Percentiles rank a stretch among this genome's conserved stretches.
These are phyloP conservation scores for Microdochium paspali DNA, from an alignment of 2,329 filamentous ascomycete genomes.

Conservation along the genomic window DNA sequence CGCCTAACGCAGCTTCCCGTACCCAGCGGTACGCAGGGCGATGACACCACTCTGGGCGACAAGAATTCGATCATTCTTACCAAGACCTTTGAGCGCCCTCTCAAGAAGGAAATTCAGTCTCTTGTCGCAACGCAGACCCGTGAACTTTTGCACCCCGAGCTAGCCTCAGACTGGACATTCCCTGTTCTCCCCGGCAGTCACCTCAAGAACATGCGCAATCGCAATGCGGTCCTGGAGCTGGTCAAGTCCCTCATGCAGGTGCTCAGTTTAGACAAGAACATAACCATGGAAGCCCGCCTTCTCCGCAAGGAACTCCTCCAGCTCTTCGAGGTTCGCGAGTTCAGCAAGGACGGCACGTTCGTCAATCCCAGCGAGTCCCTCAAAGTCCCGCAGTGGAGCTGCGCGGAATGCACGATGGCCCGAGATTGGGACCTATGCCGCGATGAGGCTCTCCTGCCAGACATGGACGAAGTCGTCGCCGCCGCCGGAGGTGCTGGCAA, in stretches of 20 bases:
- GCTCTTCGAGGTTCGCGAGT: conserved; percentile 91
- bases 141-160: conserved; percentile 80
- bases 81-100: conserved; percentile 76
- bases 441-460: conserved; percentile 69
- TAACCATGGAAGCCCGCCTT: conserved; percentile 77
- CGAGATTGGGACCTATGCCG: conserved; percentile 88
- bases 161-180: conserved; percentile 80
- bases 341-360: conserved; percentile 80
- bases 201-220: conserved; percentile 32
- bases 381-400: conserved; percentile 66
- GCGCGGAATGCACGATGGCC: conserved; percentile 81
- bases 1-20: conserved; percentile 49
- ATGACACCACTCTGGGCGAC: conserved; percentile 47
- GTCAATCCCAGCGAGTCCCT: conserved; percentile 74
- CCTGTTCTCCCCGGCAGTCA: conserved; percentile 70
- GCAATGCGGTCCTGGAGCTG: conserved; percentile 77
- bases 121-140: conserved; percentile 82
- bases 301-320: conserved; percentile 82
- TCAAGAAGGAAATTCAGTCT: conserved; percentile 78
- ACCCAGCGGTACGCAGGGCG: conserved; percentile 37
- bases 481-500: conserved; percentile 3
- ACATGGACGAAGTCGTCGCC: conserved; percentile 16
- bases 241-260: conserved; percentile 93
- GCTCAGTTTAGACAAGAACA: conserved; percentile 80
- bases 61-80: conserved; percentile 60